Base-by-base conservation (phyloP, 352 stramenopile species). In the Phytophthora multivora region DNA sequence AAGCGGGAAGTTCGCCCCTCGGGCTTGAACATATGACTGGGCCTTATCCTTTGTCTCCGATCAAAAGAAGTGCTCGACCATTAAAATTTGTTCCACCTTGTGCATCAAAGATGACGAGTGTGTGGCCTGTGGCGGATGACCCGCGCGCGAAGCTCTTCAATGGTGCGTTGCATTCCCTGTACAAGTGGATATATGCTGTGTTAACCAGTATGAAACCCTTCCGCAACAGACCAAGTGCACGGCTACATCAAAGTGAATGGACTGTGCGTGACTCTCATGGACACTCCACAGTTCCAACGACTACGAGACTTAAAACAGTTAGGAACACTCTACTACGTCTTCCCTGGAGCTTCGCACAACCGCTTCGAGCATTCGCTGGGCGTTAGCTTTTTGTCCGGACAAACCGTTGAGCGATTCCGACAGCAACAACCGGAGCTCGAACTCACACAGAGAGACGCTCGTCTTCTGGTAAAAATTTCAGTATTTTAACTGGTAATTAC, bases 331-430 rank as follows among this genome's bases (percentile, higher is more conserved):
- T 93, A 91, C 66, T 91, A 93, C 42, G 81, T 94, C 18, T 93
- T 97, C 69, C 86, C 90, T 0, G 89, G 79, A 30, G 91, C 79
- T 1, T 94, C 86, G 40, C 96, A 99, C 73, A 97, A 92, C 50
- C 82, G 97, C n/a, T 99, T 99, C 52, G 91, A 98, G 65, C 97
- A 99, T 73, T 97, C 81, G 10, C 57, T 99, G 4, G 97, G 97
- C 19, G 96, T 99, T 28, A 93, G 91, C 13, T 90, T 98, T 66
- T 72, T 99, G n/a, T 96, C 96, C 0, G 89, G 91, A 47, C 67
- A 91, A 63, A 88, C 97, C 5, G 81, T 96, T 36, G 72, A 86
- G 60, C 75, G 71, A n/a, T 93, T 99, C 63, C 75, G 81, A 25
- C 52, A 75, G 21, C 73, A 88, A 35, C 95, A 99, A 63, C 91